A percentile compares a stretch with the other conserved stretches of the same genome.
Evolutionary conservation across 306 rosid species (phyloP).

Genomic region (Abrus pulchellus): DNA sequence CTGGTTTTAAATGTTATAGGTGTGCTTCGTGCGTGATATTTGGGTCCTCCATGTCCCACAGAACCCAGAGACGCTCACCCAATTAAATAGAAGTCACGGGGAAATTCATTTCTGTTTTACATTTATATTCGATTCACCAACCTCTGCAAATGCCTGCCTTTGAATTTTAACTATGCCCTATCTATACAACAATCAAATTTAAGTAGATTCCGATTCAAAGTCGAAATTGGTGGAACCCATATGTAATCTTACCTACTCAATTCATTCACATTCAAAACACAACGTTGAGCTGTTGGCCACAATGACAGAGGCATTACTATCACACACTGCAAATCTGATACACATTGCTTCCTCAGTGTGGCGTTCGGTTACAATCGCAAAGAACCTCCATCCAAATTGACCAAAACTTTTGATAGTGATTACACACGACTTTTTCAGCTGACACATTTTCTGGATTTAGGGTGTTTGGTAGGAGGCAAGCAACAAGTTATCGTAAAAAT

Average conservation of each 20-base stretch:
- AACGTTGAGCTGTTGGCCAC: constrained; percentile 3
- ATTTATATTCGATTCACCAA: constrained; percentile 42
- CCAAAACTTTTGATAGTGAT: neutral
- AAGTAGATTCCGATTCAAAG: constrained; percentile 21
- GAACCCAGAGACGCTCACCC: neutral
- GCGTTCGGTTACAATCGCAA: constrained; percentile 32
- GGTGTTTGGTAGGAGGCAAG: constrained; percentile 7
- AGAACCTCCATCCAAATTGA: neutral
- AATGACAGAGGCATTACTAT: constrained; percentile 32
- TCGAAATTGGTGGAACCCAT: constrained; percentile 39
- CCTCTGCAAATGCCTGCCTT: constrained; percentile 24
- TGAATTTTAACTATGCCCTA: constrained; percentile 26
- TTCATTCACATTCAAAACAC: constrained; percentile 43
- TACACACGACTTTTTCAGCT: neutral
- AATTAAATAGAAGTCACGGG: constrained; percentile 56
- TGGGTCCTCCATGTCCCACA: constrained; percentile 33
- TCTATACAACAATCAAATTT: neutral
- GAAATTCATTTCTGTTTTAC: constrained; percentile 36
- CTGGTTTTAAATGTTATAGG: constrained; percentile 23
- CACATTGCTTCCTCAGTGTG: constrained; percentile 37
- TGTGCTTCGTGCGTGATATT: neutral
- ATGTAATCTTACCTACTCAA: constrained; percentile 36
- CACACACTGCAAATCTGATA: constrained; percentile 22
- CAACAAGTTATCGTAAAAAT: neutral
- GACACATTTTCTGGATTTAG: neutral